Conservation (phyloP, 179 eudicot species). For the Camellia oleifera region DNA sequence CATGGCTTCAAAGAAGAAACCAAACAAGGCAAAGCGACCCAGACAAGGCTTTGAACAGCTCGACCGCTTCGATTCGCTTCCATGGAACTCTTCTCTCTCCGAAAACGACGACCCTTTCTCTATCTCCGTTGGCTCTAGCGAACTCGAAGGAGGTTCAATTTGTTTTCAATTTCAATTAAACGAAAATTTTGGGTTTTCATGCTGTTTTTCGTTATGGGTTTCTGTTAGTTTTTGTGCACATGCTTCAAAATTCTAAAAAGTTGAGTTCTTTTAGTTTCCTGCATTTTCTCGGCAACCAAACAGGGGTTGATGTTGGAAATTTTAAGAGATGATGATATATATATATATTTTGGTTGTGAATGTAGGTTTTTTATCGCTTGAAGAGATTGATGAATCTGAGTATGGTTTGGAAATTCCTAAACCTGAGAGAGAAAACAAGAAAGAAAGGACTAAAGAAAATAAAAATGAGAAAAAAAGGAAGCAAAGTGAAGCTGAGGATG, state of each 20-base stretch:
- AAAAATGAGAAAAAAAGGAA: conserved; percentile 45
- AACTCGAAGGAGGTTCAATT: conserved; percentile 64
- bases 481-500: conserved; percentile 21
- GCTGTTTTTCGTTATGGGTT: not conserved
- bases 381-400: conserved; percentile 82
- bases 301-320: not conserved
- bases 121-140: conserved; percentile 45
- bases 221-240: not conserved
- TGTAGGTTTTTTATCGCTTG: conserved; percentile 77
- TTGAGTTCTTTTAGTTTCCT: not conserved
- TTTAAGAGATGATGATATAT: not conserved
- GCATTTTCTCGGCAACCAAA: not conserved
- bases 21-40: conserved; percentile 23
- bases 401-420: conserved; percentile 52
- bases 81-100: conserved; percentile 60
- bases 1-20: conserved; percentile 34
- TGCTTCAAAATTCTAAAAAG: not conserved
- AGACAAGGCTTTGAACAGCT: conserved; percentile 34
- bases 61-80: conserved; percentile 50
- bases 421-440: conserved; percentile 22
- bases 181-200: not conserved
- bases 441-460: conserved; percentile 19
- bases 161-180: not conserved
- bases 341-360: not conserved
- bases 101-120: conserved; percentile 46